Conservation (phyloP, 148 eudicot genomes). For the Talinum fruticosum region DNA sequence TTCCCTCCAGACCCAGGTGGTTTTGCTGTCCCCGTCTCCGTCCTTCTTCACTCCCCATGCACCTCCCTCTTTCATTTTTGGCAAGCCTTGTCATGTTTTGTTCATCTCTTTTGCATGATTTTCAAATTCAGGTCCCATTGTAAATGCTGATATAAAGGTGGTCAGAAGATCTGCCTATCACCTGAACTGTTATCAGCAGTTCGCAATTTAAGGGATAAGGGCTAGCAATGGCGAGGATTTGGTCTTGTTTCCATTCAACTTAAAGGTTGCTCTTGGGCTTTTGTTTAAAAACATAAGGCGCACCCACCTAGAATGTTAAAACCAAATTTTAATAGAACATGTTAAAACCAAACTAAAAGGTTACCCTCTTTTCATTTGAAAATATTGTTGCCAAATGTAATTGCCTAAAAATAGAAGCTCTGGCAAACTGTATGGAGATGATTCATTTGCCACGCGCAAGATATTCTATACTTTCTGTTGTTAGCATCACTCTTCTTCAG, state of each 20-base stretch:
- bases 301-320: background rate
- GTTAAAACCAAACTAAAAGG: no score
- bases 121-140: background rate
- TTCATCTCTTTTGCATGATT: background rate
- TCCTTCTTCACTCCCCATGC: background rate
- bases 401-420: no score
- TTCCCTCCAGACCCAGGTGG: background rate
- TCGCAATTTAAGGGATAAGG: background rate
- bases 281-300: background rate
- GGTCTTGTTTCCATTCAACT: background rate
- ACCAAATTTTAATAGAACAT: no score
- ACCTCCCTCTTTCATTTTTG: background rate
- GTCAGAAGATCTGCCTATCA: background rate
- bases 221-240: background rate
- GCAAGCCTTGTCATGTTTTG: background rate
- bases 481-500: no score
- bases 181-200: background rate
- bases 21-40: background rate
- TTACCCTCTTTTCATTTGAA: no score
- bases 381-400: no score
- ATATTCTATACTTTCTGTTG: no score
- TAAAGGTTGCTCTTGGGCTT: background rate
- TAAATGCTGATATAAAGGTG: background rate
- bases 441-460: background rate
- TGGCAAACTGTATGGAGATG: background rate